Conservation (phyloP, 805 yeast genomes). For the Candida caryicola region DNA sequence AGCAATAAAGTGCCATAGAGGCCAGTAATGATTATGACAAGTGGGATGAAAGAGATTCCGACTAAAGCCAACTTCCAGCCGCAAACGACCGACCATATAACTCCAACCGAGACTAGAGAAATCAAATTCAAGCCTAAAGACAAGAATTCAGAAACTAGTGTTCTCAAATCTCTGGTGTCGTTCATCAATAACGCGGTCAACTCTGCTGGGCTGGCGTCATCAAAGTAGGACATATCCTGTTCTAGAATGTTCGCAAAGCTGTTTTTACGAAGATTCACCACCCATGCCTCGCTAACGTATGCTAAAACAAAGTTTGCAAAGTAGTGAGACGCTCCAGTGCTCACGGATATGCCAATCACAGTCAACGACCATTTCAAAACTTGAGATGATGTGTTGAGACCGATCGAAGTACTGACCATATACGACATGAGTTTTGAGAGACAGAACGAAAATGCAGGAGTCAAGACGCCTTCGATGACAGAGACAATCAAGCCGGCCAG, state of each 20-base stretch:
- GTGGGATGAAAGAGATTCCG: slow-evolving; percentile 72
- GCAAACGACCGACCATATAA: slow-evolving; percentile 69
- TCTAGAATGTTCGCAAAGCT: slow-evolving; percentile 48
- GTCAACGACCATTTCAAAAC: slow-evolving; percentile 64
- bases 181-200: slow-evolving; percentile 69
- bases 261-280: slow-evolving; percentile 47
- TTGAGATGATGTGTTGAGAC: slow-evolving; percentile 28
- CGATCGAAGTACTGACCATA: slow-evolving; percentile 48
- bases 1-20: slow-evolving; percentile 52
- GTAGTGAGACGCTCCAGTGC: slow-evolving; percentile 60
- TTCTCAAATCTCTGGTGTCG: slow-evolving; percentile 76
- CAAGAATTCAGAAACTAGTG: slow-evolving; percentile 60
- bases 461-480: slow-evolving; percentile 56
- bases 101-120: slow-evolving; percentile 55
- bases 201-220: slow-evolving; percentile 45
- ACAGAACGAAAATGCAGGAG: slow-evolving; percentile 77
- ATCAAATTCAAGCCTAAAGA: slow-evolving; percentile 52
- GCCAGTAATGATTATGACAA: slow-evolving; percentile 51
- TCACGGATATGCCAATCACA: slow-evolving; percentile 58
- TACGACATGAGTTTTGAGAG: slow-evolving; percentile 68
- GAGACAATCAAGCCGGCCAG: slow-evolving; percentile 53
- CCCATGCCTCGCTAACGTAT: slow-evolving; percentile 67
- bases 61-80: slow-evolving; percentile 91
- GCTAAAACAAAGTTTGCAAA: slow-evolving; percentile 49
- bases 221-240: slow-evolving; percentile 57